phyloP scores from a whole-genome alignment of 75 land plant species.

The Gnetum montanum region DNA sequence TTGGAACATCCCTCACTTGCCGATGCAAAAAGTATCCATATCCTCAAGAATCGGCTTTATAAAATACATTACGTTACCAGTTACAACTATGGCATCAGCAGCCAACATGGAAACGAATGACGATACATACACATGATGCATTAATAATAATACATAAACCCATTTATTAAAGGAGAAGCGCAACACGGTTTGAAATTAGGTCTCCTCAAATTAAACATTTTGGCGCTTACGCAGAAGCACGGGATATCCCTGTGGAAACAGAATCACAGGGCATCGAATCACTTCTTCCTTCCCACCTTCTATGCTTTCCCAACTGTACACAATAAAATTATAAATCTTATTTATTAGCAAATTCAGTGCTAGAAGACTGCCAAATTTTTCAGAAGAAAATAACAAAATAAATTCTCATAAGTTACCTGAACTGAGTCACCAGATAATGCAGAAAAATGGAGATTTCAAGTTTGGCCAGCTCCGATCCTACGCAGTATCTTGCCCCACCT shows the following conservation, averaged over 20 bases:
- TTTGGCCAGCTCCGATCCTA: conserved; percentile 21
- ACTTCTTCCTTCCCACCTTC: neutral
- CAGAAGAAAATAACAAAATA: neutral
- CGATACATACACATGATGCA: too few species aligned
- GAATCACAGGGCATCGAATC: neutral
- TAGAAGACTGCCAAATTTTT: too few species aligned
- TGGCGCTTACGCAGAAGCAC: neutral
- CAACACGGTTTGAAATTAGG: too few species aligned
- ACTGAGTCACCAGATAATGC: conserved; percentile 21
- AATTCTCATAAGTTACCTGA: conserved; percentile 6
- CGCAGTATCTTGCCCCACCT: conserved; percentile 25
- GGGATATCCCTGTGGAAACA: neutral
- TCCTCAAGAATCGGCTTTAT: too few species aligned
- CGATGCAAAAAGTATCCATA: too few species aligned
- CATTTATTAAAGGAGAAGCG: too few species aligned
- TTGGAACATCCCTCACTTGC: too few species aligned
- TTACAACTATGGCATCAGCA: too few species aligned
- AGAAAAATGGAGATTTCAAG: conserved; percentile 13
- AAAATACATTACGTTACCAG: too few species aligned
- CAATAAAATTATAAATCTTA: neutral
- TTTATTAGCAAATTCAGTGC: neutral
- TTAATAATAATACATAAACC: too few species aligned
- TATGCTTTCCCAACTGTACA: neutral
- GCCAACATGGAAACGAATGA: too few species aligned
- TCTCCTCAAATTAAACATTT: too few species aligned